phyloP scores from a whole-genome alignment of 225 moss, liverwort and hornwort species.

The Physcomitrellopsis africana region DNA sequence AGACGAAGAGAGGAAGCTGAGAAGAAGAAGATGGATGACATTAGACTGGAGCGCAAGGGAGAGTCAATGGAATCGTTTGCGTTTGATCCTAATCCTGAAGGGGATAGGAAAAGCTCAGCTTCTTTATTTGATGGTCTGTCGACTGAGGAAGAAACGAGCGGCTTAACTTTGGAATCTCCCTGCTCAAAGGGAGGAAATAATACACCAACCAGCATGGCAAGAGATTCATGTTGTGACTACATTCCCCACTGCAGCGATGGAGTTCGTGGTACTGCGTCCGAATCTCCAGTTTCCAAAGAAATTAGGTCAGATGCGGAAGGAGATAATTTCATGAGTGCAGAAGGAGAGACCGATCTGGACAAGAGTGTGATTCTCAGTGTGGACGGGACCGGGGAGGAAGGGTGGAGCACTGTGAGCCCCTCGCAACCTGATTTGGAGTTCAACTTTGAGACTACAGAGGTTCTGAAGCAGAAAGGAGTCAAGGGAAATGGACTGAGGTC shows the following conservation, averaged over 20 bases:
- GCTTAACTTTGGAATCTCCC: constrained; percentile 45
- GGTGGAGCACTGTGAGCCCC: constrained; percentile 93
- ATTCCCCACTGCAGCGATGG: background rate
- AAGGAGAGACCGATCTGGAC: constrained; percentile 61
- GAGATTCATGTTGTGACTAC: background rate
- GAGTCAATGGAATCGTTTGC: constrained; percentile 59
- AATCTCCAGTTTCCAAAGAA: constrained; percentile 40
- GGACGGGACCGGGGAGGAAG: constrained; percentile 71
- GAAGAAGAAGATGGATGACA: constrained; percentile 43
- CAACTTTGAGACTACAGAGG: constrained; percentile 57
- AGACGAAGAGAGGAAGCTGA: constrained; percentile 83
- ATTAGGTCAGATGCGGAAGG: constrained; percentile 45
- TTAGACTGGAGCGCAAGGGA: constrained; percentile 35
- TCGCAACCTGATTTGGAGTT: constrained; percentile 86
- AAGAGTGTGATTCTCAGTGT: constrained; percentile 49
- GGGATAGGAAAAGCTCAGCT: constrained; percentile 51
- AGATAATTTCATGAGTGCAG: constrained; percentile 62
- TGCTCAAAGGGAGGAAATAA: constrained; percentile 49
- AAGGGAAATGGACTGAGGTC: constrained; percentile 44
- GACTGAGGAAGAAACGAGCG: constrained; percentile 56
- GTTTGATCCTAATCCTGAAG: constrained; percentile 54
- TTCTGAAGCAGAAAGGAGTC: constrained; percentile 40
- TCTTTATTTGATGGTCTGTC: constrained; percentile 55
- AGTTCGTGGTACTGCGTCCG: constrained; percentile 27
- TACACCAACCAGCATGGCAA: constrained; percentile 40